Evolutionary conservation across 208 protist genomes (phyloP).

Genomic region (Leishmania mexicana): DNA sequence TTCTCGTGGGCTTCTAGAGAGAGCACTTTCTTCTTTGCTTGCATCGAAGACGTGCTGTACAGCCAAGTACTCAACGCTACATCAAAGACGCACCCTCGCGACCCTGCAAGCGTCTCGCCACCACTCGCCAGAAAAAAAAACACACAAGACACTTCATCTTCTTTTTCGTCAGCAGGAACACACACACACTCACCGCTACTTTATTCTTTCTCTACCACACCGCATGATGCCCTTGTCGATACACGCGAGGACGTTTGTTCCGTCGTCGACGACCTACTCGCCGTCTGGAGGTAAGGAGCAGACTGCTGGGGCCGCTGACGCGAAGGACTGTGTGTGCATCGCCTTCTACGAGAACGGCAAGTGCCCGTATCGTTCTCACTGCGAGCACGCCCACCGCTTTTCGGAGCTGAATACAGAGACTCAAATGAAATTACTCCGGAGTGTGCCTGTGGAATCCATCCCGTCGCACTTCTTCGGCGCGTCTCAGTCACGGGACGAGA

Average conservation of each 20-base stretch:
- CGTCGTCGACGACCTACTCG: conserved; percentile 12
- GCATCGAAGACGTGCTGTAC: not conserved
- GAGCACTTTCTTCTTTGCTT: not conserved
- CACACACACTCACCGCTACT: not conserved
- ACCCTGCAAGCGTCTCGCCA: not conserved
- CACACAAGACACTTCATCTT: not conserved
- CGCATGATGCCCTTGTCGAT: conserved; percentile 55
- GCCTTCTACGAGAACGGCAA: conserved; percentile 68
- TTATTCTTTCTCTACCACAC: not conserved
- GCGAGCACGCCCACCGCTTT: conserved; percentile 79
- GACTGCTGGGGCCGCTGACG: not conserved
- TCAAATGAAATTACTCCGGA: conserved; percentile 60
- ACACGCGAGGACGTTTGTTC: conserved; percentile 38
- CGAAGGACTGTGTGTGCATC: conserved; percentile 71
- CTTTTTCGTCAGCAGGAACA: not conserved
- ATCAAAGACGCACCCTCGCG: not conserved
- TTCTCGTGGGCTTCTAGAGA: not conserved
- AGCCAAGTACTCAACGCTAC: not conserved
- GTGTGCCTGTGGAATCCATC: conserved; percentile 56
- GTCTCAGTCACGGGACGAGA: not conserved
- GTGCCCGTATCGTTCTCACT: conserved; percentile 63
- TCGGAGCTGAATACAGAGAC: conserved; percentile 53
- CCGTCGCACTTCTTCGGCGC: conserved; percentile 61
- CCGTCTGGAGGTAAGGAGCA: conserved; percentile 6
- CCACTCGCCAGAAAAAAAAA: not conserved